Conservation (phyloP, 805 yeast species). For the Nakazawaea laoshanensis region DNA sequence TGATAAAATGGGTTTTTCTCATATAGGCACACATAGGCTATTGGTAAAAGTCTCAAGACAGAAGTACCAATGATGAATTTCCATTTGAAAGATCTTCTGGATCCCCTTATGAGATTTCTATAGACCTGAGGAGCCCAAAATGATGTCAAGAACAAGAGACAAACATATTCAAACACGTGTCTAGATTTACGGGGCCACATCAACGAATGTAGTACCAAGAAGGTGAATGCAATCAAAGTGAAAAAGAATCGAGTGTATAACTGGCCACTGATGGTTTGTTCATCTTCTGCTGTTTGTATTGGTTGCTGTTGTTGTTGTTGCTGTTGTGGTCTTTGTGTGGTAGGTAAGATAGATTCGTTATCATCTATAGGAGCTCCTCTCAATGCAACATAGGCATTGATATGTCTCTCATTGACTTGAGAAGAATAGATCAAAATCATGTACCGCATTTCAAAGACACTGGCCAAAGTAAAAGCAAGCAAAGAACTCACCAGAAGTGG, state of each 20-base stretch:
- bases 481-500: slow-evolving; percentile 66
- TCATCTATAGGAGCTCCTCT: slow-evolving; percentile 48
- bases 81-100: slow-evolving; percentile 63
- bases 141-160: slow-evolving; percentile 49
- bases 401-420: slow-evolving; percentile 63
- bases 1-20: slow-evolving; percentile 62
- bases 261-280: slow-evolving; percentile 47
- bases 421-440: slow-evolving; percentile 57
- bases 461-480: slow-evolving; percentile 58
- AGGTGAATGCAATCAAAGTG: slow-evolving; percentile 41
- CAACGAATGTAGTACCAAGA: slow-evolving; percentile 46
- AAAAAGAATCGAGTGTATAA: slow-evolving; percentile 51
- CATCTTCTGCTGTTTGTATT: slow-evolving; percentile 30
- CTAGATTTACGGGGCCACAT: slow-evolving; percentile 59
- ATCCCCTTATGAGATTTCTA: slow-evolving; percentile 65
- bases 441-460: slow-evolving; percentile 70
- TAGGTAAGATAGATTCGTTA: slow-evolving; percentile 14
- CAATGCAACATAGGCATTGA: slow-evolving; percentile 58
- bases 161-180: slow-evolving; percentile 45
- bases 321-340: slow-evolving; percentile 14
- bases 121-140: slow-evolving; percentile 87
- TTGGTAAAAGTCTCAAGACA: slow-evolving; percentile 52
- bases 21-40: slow-evolving; percentile 48
- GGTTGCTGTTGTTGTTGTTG: slow-evolving; percentile 17
- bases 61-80: slow-evolving; percentile 67